A percentile compares a stretch with the other conserved stretches of the same genome.
phyloP scores from a whole-genome alignment of 225 moss, liverwort and hornwort genomes.

The Antitrichia curtipendula region DNA sequence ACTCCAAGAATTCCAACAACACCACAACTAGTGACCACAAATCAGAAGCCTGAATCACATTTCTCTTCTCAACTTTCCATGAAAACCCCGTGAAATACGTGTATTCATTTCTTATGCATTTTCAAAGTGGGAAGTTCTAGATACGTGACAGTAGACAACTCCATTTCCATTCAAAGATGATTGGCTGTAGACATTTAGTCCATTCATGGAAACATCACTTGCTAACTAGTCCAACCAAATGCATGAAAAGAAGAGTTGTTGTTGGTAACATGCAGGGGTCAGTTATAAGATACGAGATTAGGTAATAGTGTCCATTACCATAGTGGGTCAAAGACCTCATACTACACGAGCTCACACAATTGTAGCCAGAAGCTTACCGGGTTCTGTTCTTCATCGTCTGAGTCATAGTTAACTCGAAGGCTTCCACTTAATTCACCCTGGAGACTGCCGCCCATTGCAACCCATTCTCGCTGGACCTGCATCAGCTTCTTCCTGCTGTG shows the following conservation, averaged over 20 bases:
- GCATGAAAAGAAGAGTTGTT: not conserved
- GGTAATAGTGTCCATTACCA: not conserved
- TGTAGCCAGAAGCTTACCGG: conserved; percentile 4
- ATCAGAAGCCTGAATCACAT: not conserved
- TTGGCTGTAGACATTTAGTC: not conserved
- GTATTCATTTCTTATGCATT: not conserved
- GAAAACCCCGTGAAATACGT: not conserved
- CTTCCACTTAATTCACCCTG: conserved; percentile 38
- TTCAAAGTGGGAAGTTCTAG: not conserved
- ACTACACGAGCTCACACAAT: not conserved
- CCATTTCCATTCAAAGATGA: not conserved
- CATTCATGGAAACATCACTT: not conserved
- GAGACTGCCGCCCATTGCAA: conserved; percentile 62
- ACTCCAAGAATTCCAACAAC: not conserved
- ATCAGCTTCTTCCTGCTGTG: conserved; percentile 72
- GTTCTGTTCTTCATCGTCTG: conserved; percentile 53
- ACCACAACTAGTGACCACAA: not conserved
- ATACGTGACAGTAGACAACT: not conserved
- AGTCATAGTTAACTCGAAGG: conserved; percentile 52
- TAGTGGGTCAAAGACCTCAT: not conserved
- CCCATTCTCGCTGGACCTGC: conserved; percentile 77
- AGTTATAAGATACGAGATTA: not conserved
- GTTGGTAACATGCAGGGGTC: not conserved
- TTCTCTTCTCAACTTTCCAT: not conserved
- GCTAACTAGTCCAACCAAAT: not conserved